Evolutionary conservation across 805 yeast species (phyloP).

Genomic region (Debaryomyces maramus): DNA sequence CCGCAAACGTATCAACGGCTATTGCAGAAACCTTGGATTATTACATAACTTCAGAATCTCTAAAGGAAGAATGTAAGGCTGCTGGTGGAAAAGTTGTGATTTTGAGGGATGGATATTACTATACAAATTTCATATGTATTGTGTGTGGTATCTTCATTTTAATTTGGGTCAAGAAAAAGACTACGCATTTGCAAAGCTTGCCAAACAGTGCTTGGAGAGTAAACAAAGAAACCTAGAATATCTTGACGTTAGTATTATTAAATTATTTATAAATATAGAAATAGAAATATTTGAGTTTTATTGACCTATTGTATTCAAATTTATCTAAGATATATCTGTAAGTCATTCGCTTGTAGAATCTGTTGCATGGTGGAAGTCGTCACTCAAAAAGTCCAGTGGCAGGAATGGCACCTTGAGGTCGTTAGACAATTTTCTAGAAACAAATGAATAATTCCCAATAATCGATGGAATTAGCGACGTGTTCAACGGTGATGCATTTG

Average conservation of each 20-base stretch:
- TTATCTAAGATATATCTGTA: background rate
- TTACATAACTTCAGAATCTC: conserved; percentile 27
- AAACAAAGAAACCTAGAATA: conserved; percentile 13
- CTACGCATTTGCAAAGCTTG: conserved; percentile 63
- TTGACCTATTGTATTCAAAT: no score
- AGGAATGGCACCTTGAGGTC: conserved; percentile 40
- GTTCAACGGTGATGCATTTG: conserved; percentile 12
- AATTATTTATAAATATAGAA: no score
- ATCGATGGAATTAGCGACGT: conserved; percentile 43
- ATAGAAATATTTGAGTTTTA: no score
- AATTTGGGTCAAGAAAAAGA: conserved; percentile 65
- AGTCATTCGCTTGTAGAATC: conserved; percentile 10
- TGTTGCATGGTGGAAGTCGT: conserved; percentile 21
- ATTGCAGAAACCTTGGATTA: conserved; percentile 7
- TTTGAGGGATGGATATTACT: conserved; percentile 79
- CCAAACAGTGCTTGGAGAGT: conserved; percentile 81
- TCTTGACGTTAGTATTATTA: background rate
- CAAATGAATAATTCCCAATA: conserved; percentile 38
- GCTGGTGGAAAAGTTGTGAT: conserved; percentile 57
- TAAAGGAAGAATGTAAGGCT: conserved; percentile 50
- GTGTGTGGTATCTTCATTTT: conserved; percentile 63
- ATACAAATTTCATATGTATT: conserved; percentile 73
- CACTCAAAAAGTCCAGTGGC: conserved; percentile 42
- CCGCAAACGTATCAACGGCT: conserved; percentile 1
- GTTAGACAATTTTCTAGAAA: conserved; percentile 34